Conservation (phyloP, 2,329 filamentous ascomycete species). For the Parastagonospora avenae region DNA sequence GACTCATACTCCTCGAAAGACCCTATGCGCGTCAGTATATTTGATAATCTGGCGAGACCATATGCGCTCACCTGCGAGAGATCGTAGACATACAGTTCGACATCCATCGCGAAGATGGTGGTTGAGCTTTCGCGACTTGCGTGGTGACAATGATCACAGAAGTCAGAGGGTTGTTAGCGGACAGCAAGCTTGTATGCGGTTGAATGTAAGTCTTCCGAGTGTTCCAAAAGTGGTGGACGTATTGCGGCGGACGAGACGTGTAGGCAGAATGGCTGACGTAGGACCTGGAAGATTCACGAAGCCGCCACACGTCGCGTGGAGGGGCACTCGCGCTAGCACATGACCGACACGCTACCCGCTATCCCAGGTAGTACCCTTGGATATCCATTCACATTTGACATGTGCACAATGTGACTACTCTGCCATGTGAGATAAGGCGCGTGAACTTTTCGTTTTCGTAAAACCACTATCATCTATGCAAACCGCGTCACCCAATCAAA, state of each 20-base stretch:
- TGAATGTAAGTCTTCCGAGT: not conserved
- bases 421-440: no score
- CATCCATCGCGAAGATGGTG: slow-evolving; percentile 48
- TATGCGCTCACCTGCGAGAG: slow-evolving; percentile 48
- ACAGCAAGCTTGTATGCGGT: no score
- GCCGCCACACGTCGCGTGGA: slow-evolving; percentile 6
- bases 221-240: not conserved
- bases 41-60: not conserved
- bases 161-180: no score
- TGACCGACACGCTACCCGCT: slow-evolving; percentile 10
- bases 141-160: no score
- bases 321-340: slow-evolving; percentile 28
- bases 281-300: slow-evolving; percentile 26
- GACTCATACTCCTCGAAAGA: slow-evolving; percentile 61
- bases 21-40: slow-evolving; percentile 48
- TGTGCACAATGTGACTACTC: no score
- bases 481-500: no score
- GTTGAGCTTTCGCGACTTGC: not conserved
- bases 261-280: slow-evolving; percentile 13
- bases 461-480: no score
- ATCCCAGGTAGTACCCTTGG: not conserved
- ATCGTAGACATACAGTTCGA: slow-evolving; percentile 59
- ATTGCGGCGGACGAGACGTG: not conserved
- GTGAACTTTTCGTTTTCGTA: no score
- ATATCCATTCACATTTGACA: no score